phyloP scores from a whole-genome alignment of 1,284 basidiomycete species.

The Tylopilus sp. region DNA sequence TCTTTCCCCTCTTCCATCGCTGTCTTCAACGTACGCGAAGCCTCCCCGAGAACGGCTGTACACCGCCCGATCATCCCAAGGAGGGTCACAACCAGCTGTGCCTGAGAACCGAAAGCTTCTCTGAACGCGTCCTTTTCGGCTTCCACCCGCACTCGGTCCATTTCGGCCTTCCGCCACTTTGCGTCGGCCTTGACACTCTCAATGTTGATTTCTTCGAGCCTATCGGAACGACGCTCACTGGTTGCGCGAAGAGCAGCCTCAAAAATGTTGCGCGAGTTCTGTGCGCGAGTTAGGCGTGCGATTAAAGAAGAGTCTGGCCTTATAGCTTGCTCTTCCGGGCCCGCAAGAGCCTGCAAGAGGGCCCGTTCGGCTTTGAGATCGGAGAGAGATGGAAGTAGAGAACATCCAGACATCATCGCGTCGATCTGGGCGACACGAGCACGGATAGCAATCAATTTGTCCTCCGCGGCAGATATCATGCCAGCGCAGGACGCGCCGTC shows the following conservation, averaged over 20 bases:
- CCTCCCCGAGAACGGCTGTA: conserved; percentile 69
- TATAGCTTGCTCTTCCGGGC: conserved; percentile 67
- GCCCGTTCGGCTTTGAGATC: conserved; percentile 72
- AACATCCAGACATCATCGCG: conserved; percentile 36
- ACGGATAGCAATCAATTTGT: conserved; percentile 64
- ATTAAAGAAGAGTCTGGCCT: conserved; percentile 59
- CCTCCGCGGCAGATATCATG: conserved; percentile 71
- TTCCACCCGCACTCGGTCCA: conserved; percentile 70
- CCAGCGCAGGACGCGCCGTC: conserved; percentile 79
- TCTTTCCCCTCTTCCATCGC: conserved; percentile 44
- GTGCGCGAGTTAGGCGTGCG: conserved; percentile 61
- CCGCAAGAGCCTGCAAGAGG: conserved; percentile 65
- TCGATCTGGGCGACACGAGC: conserved; percentile 67
- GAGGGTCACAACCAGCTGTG: conserved; percentile 65
- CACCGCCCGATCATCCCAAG: conserved; percentile 79
- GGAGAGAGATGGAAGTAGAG: conserved; percentile 42
- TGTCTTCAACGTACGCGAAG: conserved; percentile 51
- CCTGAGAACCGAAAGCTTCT: conserved; percentile 62
- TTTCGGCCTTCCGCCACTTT: conserved; percentile 61
- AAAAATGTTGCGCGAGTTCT: conserved; percentile 77
- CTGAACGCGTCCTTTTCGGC: conserved; percentile 66
- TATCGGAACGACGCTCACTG: conserved; percentile 74
- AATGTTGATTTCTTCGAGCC: conserved; percentile 69
- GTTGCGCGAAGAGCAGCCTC: conserved; percentile 79
- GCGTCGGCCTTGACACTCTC: conserved; percentile 75